Base-by-base conservation (phyloP, 2,329 filamentous ascomycete genomes). In the Pseudogymnoascus sp. region DNA sequence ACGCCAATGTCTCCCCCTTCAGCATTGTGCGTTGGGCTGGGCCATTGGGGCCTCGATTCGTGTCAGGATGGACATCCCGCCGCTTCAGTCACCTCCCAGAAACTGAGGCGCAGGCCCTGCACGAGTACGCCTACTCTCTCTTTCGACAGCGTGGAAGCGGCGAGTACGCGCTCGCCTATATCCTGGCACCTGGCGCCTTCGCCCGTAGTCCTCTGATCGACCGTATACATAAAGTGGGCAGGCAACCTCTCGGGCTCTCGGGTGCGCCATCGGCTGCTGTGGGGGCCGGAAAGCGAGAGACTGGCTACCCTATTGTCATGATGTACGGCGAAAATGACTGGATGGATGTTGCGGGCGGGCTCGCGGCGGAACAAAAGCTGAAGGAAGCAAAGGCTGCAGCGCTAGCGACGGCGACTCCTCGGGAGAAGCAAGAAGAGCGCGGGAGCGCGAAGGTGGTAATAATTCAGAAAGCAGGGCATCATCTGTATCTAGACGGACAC, bases 301-400 rank as follows among this genome's bases (percentile, higher is more conserved):
- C 82, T 0, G 92, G 92, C 1, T 80, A 92, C 59, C 93, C 94
- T 0, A 80, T 97, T 33, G 83, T 97, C 7, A 84, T 99, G 72
- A 92, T 97, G 89, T 99, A 99, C 72, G 94, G 94, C 66, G 92
- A 97, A 70, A 87, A 94, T 71, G 94, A 99, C 78, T 99, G 94
- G 94, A 99, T 99, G 94, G 94, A 99, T 68, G 87, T 94, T 7
- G 85, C 86, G 0, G 94, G 92, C 28, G 94, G 94, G 0, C 84
- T 87, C 55, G 91, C 89, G 0, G 87, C 92, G 0, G 84, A 89
- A 71, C 84, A 92, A 75, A 92, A 89, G 73, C 82, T 97, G 11
- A 87, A 90, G 64, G 80, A 87, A 63, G 85, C 88, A 66, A 84
- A 83, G 66, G 75, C 77, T 25, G 82, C 83, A 59, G 79, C 82